Base-by-base conservation (phyloP, 1,284 basidiomycete species). In the Tranzscheliella williamsii region DNA sequence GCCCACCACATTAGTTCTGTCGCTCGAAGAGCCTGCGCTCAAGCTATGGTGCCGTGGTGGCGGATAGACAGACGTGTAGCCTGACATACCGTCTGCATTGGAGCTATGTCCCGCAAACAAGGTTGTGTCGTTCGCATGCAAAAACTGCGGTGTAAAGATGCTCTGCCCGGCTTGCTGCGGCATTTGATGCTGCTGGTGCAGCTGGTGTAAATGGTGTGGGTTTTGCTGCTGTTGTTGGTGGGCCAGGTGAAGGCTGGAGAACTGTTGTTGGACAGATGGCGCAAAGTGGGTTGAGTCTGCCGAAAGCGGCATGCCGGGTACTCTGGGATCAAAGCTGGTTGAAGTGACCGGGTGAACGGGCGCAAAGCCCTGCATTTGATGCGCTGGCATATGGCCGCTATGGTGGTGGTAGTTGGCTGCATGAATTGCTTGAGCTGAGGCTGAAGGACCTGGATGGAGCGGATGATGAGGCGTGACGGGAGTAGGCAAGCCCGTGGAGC, bases 401-500 rank as follows among this genome's bases (percentile, higher is more conserved):
- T 42, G 21, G 27, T 46, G 42, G 29, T 11, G 20, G 24, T 27
- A 27, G n/a, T 24, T 52, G 49, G 32, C 34, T 13, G 9, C 50
- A 32, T 2, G 23, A 29, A 21, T 51, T 30, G 18, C 40, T 49
- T 4, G 42, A 44, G 0, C 21, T 33, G 33, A 33, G 30, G 21
- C 31, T 38, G 40, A 34, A 2, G 62, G 57, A 6, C 42, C 56
- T 9, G 58, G 60, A 20, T 54, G 45, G 1, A 67, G 38, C 9
- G 65, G 54, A 21, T 67, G 65, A 35, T 53, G 48, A 4, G 65
- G 65, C 13, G 65, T 64, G 27, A 64, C 41, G 15, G 65, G 65
- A 2, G 65, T 67, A 2, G 36, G 43, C 30, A 67, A 18, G 5
- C 57, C 65, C 4, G 55, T 60, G 17, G 51, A 50, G 5, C 54